Percentiles rank a stretch among this genome's conserved stretches.
These are phyloP conservation scores for Coemansia sp. DNA, from an alignment of 192 early-diverging fungal species.

Conservation along the genomic window DNA sequence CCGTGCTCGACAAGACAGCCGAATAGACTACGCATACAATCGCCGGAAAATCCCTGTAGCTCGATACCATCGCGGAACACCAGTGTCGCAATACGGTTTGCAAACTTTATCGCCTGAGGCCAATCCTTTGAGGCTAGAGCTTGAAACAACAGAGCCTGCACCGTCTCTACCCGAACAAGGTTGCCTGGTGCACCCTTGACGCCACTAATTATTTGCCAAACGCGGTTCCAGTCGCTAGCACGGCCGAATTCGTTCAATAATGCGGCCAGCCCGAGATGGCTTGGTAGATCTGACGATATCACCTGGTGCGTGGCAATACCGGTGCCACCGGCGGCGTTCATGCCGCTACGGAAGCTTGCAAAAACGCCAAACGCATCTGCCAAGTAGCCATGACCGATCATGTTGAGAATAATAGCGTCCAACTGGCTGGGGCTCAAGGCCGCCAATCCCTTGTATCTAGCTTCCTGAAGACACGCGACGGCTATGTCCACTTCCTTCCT, in stretches of 20 bases:
- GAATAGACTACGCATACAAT: constrained; percentile 3
- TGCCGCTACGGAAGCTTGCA: constrained; percentile 15
- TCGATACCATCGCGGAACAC: constrained; percentile 7
- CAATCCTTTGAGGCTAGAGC: constrained; percentile 15
- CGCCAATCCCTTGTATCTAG: constrained; percentile 12
- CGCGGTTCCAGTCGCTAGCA: constrained; percentile 27
- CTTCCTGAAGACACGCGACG: constrained; percentile 11
- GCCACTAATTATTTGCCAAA: constrained; percentile 22
- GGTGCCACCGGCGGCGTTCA: constrained; percentile 7
- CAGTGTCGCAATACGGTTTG: neutral
- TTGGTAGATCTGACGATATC: constrained; percentile 13
- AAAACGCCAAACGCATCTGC: constrained; percentile 19
- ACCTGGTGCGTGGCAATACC: constrained; percentile 12
- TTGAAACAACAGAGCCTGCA: constrained; percentile 12
- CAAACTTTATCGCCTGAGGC: constrained; percentile 24
- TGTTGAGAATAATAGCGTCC: constrained; percentile 14
- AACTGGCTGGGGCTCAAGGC: constrained; percentile 10
- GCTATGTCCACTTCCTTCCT: constrained; percentile 7
- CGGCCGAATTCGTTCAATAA: constrained; percentile 16
- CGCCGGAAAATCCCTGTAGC: neutral
- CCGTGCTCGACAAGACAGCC: neutral
- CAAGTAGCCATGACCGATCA: constrained; percentile 13
- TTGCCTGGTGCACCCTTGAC: neutral
- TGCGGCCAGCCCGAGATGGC: neutral
- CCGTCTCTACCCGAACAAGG: neutral